Evolutionary conservation across 371 early-diverging fungal species (phyloP).

Genomic region (Mortierella sp.): DNA sequence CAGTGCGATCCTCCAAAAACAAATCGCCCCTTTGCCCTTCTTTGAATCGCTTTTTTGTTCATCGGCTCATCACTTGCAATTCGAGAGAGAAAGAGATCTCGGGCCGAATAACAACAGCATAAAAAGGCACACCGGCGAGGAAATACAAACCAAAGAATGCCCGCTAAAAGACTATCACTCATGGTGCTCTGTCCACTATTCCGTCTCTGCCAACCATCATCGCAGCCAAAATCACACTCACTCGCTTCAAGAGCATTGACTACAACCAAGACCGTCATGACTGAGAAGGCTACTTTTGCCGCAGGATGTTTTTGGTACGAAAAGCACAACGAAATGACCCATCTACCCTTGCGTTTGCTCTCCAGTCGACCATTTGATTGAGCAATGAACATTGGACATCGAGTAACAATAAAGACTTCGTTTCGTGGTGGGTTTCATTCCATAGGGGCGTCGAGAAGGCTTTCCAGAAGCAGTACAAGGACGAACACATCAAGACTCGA

Average conservation of each 20-base stretch:
- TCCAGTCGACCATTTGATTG: no score
- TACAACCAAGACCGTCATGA: no score
- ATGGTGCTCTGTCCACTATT: background rate
- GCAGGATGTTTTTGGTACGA: slow-evolving; percentile 60
- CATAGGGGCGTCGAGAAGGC: slow-evolving; percentile 92
- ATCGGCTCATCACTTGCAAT: no score
- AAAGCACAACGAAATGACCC: no score
- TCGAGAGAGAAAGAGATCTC: no score
- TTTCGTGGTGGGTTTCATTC: no score
- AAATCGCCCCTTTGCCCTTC: no score
- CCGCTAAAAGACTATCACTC: background rate
- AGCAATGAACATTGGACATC: no score
- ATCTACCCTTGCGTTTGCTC: background rate
- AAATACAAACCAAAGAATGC: background rate
- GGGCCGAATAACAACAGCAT: background rate
- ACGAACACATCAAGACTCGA: slow-evolving; percentile 67
- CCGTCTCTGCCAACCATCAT: background rate
- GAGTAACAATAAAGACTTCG: no score
- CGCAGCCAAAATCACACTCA: no score
- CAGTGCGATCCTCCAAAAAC: no score
- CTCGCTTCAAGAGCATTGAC: background rate
- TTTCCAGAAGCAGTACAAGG: slow-evolving; percentile 70
- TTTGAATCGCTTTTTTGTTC: no score
- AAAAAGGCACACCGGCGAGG: background rate
- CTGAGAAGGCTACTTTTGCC: slow-evolving; percentile 56